phyloP scores from a whole-genome alignment of 2,329 filamentous ascomycete genomes.

The Penicillium sp. region DNA sequence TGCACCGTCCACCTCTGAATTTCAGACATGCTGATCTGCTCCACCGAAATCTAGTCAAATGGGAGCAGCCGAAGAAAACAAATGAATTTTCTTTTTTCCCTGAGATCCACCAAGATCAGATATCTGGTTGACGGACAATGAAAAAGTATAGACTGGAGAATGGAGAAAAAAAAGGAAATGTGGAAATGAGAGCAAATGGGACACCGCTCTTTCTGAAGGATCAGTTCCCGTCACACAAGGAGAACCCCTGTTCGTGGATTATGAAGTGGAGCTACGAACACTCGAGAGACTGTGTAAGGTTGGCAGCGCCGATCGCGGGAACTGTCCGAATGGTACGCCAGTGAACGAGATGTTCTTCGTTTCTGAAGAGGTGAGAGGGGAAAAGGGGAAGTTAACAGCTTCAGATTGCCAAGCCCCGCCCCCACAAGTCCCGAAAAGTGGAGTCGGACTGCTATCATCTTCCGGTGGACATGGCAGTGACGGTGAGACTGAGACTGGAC shows the following conservation, averaged over 20 bases:
- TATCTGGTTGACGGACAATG: constrained; percentile 6
- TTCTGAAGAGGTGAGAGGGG: not conserved
- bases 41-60: not conserved
- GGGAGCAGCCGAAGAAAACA: too few relatives aligned
- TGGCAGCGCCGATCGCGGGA: constrained; percentile 23
- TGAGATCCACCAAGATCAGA: constrained; percentile 16
- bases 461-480: constrained; percentile 1
- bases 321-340: not conserved
- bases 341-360: not conserved
- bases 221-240: constrained; percentile 3
- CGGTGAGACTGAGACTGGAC: not conserved
- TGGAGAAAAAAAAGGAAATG: not conserved
- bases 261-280: not conserved
- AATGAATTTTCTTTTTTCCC: too few relatives aligned
- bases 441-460: constrained; percentile 10
- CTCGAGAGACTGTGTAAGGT: not conserved
- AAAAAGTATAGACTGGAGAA: constrained; percentile 2
- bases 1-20: constrained; percentile 53
- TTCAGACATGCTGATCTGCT: constrained; percentile 34
- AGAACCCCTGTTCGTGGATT: constrained; percentile 9
- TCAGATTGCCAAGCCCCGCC: constrained; percentile 13
- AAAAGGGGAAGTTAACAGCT: constrained; percentile 5
- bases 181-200: not conserved
- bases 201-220: constrained; percentile 3
- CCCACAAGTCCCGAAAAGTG: constrained; percentile 13